phyloP scores from a whole-genome alignment of 2,329 filamentous ascomycete genomes.

The Fusarium sp. region DNA sequence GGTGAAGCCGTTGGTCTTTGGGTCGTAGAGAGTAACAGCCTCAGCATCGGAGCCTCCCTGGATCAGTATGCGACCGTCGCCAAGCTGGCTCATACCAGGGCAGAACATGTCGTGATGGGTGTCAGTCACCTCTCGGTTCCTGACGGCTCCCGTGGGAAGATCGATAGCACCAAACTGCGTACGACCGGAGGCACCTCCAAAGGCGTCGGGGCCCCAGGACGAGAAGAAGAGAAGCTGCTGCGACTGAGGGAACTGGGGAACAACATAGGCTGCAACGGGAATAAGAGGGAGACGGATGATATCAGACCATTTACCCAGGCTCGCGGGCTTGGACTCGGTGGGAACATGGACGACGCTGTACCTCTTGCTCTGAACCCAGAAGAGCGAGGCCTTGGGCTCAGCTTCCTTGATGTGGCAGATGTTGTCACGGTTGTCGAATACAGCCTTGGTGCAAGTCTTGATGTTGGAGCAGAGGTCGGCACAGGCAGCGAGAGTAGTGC shows the following conservation, averaged over 20 bases:
- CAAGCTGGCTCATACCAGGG: conserved; percentile 62
- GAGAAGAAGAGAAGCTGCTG: conserved; percentile 35
- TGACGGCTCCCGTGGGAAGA: conserved; percentile 22
- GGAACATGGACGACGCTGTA: conserved; percentile 28
- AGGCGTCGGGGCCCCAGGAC: conserved; percentile 29
- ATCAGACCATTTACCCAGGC: conserved; percentile 28
- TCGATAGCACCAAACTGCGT: conserved; percentile 29
- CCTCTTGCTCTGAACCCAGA: conserved; percentile 32
- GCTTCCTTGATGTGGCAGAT: conserved; percentile 32
- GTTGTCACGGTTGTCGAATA: conserved; percentile 38
- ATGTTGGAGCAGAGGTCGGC: conserved; percentile 31
- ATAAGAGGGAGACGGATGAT: conserved; percentile 31
- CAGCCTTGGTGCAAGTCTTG: conserved; percentile 27
- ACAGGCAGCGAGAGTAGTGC: conserved; percentile 24
- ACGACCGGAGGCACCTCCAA: conserved; percentile 30
- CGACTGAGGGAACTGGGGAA: conserved; percentile 25
- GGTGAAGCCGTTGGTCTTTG: conserved; percentile 52
- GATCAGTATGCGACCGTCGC: conserved; percentile 61
- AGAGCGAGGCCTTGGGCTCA: conserved; percentile 26
- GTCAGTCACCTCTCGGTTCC: conserved; percentile 48
- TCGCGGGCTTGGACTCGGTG: conserved; percentile 1
- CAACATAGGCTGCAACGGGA: conserved; percentile 35
- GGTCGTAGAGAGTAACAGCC: conserved; percentile 61
- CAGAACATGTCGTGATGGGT: conserved; percentile 68
- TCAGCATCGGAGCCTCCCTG: conserved; percentile 63